A percentile compares a stretch with the other conserved stretches of the same genome.
phyloP scores from a whole-genome alignment of 2,329 filamentous ascomycete species.

The Pseudopyricularia cyperi region DNA sequence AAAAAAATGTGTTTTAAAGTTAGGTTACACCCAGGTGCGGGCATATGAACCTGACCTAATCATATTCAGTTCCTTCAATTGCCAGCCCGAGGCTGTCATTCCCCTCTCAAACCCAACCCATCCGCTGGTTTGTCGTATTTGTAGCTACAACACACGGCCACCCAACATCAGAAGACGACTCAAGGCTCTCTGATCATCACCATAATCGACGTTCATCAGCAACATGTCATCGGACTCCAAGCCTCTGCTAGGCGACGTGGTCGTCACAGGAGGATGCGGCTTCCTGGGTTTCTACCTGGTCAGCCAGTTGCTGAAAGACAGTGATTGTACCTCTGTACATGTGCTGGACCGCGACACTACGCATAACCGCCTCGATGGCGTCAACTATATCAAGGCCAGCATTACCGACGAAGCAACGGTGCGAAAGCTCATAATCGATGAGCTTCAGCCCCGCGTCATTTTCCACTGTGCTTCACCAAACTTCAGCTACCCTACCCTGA shows the following conservation, averaged over 20 bases:
- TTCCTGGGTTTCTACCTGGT: slow-evolving; percentile 21
- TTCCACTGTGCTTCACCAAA: slow-evolving; percentile 19
- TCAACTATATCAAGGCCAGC: slow-evolving; percentile 13
- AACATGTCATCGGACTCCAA: not conserved
- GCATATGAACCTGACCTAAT: no score
- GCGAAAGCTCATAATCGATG: slow-evolving; percentile 7
- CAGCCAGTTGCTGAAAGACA: slow-evolving; percentile 11
- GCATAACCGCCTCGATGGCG: slow-evolving; percentile 11
- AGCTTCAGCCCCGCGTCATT: slow-evolving; percentile 14
- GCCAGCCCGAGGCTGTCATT: no score
- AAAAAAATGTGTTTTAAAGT: no score
- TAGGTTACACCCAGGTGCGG: no score
- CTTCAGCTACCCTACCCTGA: slow-evolving; percentile 9
- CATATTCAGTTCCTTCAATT: no score
- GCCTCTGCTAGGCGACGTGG: slow-evolving; percentile 6
- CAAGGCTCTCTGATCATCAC: no score
- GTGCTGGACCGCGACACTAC: slow-evolving; percentile 15
- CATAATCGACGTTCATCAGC: not conserved
- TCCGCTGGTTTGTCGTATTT: no score
- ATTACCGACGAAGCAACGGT: slow-evolving; percentile 12
- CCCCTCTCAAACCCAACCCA: no score
- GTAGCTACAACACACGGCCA: no score
- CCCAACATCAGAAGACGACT: no score
- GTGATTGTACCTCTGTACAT: slow-evolving; percentile 10
- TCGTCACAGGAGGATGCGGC: slow-evolving; percentile 19